phyloP scores from a whole-genome alignment of 805 yeast genomes.

The Nakazawaea ambrosiae region DNA sequence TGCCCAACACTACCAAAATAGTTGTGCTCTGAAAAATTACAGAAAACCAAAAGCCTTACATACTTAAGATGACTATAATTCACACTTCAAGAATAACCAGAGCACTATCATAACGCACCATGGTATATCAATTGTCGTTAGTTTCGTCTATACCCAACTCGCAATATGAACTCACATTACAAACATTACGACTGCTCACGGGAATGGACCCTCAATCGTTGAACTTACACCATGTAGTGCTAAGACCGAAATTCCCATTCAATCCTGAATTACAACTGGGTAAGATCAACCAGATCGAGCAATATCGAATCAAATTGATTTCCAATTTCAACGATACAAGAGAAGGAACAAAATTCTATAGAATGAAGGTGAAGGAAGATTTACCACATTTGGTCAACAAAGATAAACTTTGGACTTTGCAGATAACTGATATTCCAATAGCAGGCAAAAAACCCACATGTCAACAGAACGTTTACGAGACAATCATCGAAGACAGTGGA shows the following conservation, averaged over 20 bases:
- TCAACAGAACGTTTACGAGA: constrained; percentile 63
- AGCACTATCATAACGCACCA: constrained; percentile 17
- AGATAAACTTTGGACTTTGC: constrained; percentile 49
- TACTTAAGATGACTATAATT: no score
- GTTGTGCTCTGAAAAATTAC: no score
- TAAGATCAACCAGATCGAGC: constrained; percentile 50
- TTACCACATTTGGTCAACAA: constrained; percentile 14
- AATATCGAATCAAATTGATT: constrained; percentile 42
- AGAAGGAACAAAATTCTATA: not conserved
- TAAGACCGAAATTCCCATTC: constrained; percentile 44
- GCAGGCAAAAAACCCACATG: constrained; percentile 62
- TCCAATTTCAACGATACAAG: not conserved
- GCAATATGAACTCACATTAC: constrained; percentile 33
- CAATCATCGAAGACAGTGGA: constrained; percentile 39
- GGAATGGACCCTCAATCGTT: constrained; percentile 40
- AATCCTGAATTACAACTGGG: constrained; percentile 49
- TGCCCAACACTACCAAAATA: no score
- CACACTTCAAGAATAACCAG: no score
- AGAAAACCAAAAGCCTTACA: no score
- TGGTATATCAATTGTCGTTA: constrained; percentile 51
- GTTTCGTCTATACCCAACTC: constrained; percentile 36
- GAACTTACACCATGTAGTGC: constrained; percentile 39
- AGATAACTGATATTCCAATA: constrained; percentile 65
- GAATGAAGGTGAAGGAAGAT: constrained; percentile 4
- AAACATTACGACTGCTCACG: constrained; percentile 45